These are phyloP conservation scores for Tardiomyces depauwii DNA, from an alignment of 1,139 yeast species.

Conservation along the genomic window DNA sequence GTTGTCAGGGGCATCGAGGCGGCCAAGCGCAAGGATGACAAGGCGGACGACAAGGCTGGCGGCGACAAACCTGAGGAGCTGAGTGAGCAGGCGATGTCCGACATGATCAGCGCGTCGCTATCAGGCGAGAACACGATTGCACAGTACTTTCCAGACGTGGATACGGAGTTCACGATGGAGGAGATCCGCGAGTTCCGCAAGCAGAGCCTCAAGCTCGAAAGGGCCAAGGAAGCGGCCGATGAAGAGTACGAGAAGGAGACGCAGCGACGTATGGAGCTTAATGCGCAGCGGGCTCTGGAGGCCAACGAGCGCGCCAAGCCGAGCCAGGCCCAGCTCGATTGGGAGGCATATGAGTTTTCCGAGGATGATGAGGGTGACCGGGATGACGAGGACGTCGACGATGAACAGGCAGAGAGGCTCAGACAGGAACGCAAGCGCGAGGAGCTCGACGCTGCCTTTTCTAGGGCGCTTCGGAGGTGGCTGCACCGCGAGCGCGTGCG, in stretches of 20 bases:
- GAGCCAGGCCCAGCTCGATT: not conserved
- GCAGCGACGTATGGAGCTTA: constrained; percentile 10
- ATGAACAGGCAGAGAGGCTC: constrained; percentile 12
- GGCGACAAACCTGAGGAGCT: constrained; percentile 4
- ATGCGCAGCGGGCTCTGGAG: constrained; percentile 8
- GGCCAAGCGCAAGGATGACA: constrained; percentile 9
- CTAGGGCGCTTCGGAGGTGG: constrained; percentile 17
- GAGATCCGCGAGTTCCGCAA: constrained; percentile 25
- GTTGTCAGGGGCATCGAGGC: constrained; percentile 9
- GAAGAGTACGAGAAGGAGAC: constrained; percentile 13
- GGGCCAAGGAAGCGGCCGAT: constrained; percentile 12
- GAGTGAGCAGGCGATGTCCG: constrained; percentile 3
- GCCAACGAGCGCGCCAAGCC: not conserved
- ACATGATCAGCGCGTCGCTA: constrained; percentile 6
- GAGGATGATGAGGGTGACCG: constrained; percentile 2
- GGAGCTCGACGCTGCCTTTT: constrained; percentile 11
- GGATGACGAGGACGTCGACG: constrained; percentile 6
- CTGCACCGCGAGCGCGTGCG: constrained; percentile 14
- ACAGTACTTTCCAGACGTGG: constrained; percentile 17
- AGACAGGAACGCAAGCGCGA: constrained; percentile 8
- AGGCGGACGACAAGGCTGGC: constrained; percentile 6
- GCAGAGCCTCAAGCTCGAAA: constrained; percentile 18
- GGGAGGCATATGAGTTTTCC: not conserved
- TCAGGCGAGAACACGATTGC: constrained; percentile 11
- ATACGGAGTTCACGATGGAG: constrained; percentile 16